phyloP scores from a whole-genome alignment of 78 protist species.

The Dictyostelium discoideum region dicty_2.7 NC_007091.3:1210001-1210500 shows the following conservation, averaged over 20 bases:
- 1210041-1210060: background rate
- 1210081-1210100: slow-evolving; percentile 30
- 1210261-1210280: background rate
- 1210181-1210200: background rate
- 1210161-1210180: background rate
- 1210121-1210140: background rate
- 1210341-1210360: background rate
- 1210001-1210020: background rate
- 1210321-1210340: slow-evolving; percentile 10
- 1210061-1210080: background rate
- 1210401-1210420: background rate
- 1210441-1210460: background rate
- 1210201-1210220: background rate
- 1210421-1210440: background rate
- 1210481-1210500: background rate
- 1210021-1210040: background rate
- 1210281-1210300: background rate
- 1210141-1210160: background rate
- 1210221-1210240: background rate
- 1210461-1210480: background rate
- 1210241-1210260: background rate
- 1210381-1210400: background rate
- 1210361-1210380: background rate
- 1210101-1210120: background rate
- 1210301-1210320: slow-evolving; percentile 2